Base-by-base conservation (phyloP, 148 eudicot species). In the Rhododendron mucronatum region DNA sequence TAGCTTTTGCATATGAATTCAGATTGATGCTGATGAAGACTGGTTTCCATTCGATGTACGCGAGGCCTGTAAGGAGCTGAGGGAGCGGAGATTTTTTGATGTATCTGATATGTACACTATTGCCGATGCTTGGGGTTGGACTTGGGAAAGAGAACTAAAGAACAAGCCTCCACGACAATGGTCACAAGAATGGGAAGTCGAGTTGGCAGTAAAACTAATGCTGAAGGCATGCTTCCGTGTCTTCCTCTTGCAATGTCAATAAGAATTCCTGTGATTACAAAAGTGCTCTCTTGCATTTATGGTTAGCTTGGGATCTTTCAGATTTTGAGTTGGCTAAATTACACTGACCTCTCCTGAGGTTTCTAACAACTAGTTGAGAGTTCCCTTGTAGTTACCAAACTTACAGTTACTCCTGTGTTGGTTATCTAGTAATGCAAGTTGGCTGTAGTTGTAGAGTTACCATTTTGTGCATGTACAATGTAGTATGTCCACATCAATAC, bases 101-200 rank as follows among this genome's bases (percentile, higher is more conserved):
- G 98, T 92, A 78, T 90, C 94, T 81, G 99, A 97, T 84, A 97
- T 97, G 96, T 97, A 97, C 84, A 97, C 98, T 33, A 87, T 97
- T 88, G 98, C 98, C 81, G 99, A 97, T 91, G 99, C 90, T 84
- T 97, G 99, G 99, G 96, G 98, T 39, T 97, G 99, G 99, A 95
- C 95, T 83, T 97, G 99, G 99, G 99, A 97, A 84, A 93, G 83
- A 89, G 99, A 97, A 80, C 75, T 93, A 48, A 97, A 92, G 91
- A 97, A 92, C 89, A 94, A 88, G 86, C 84, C 89, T 81, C 99
- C 96, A 83, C 91, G 89, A 77, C 91, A 93, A 85, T 97, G 99
- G 99, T 95, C 99, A 20, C 98, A 94, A 87, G 98, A 97, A 85
- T 92, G 98, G 98, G 99, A 97, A 90, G 99, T 95, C 82, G 99